Evolutionary conservation across 495 filamentous ascomycete genomes (phyloP), one percentile per base, ranked within the genome.

Genomic region (Podospora appendiculata): DNA sequence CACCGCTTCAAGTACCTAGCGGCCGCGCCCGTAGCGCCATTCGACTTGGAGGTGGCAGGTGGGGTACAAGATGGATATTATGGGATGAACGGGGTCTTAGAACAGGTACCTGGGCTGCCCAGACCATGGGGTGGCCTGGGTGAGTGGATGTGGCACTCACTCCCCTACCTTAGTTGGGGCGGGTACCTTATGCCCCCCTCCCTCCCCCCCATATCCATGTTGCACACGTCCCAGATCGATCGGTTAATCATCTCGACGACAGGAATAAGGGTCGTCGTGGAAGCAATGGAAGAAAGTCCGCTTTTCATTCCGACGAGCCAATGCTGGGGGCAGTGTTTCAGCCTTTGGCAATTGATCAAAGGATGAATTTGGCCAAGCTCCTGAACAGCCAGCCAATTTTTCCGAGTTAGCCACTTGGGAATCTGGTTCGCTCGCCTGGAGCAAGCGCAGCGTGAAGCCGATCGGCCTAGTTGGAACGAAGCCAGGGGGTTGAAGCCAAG

Each of bases 241-340:
- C 66, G 66, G 67, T 67, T 70, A 66, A 69, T 68, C 59, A 53
- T 57, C 48, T 42, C 47, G 48, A 50, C 38, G 19, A 18, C 13
- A n/a, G 41, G 43, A 53, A 45, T 32, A 49, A 54, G 54, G 58
- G 56, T 52, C 32, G 49, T 43, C 42, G 51, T 60, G 52, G 62
- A 59, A 61, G 60, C 57, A 48, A 47, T 65, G 57, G 62, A 63
- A 63, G 61, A 55, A 55, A 53, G 60, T 61, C 50, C 55, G 48
- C 52, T 43, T 53, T 51, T 64, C 61, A 54, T 65, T 67, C 66
- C 66, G 58, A 53, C 56, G 51, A 58, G 53, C 58, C 60, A 46
- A 53, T 58, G 53, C 56, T 62, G 58, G 61, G 55, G 60, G 60
- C 53, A 51, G 62, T 62, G 66, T 66, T 69, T 69, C 66, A 69